Base-by-base conservation (phyloP, 805 yeast species). In the Nakazawaea anatomiae region DNA sequence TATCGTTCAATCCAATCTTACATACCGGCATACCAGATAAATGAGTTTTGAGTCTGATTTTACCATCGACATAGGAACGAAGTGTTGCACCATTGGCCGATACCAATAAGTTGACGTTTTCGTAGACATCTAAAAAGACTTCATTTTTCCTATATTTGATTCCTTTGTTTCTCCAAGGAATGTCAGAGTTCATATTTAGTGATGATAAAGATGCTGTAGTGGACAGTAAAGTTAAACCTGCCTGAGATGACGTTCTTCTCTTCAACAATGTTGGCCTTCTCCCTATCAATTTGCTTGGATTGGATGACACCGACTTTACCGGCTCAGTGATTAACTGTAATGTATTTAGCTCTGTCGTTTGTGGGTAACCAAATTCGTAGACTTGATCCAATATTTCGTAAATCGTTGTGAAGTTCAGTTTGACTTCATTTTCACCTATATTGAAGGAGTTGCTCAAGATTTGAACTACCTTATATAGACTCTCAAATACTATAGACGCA, bases 11-110 rank as follows among this genome's bases (percentile, higher is more conserved):
- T 0, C 92, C 96, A 63, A 91, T 83, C 45, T 82, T 79, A 64
- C 97, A 91, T 28, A 76, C 76, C 0, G 97, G 97, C 77, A 82
- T 80, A 4, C 97, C 97, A 0, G 87, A 76, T 10, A 91, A 67
- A 42, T 82, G 88, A 0, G 92, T 72, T 46, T 83, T 82, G 76
- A 89, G 76, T 47, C 76, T 73, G 44, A 91, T 81, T 9, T 77
- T 70, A 5, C 97, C 97, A 55, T 85, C 88, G 28, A 90, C 87
- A 59, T 80, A 84, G 0, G 90, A 76, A 52, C 86, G 75, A 32
- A 88, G 67, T 1, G 86, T 73, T 18, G 80, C 76, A 1, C 89
- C 87, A 50, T 79, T 76, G 6, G 83, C 73, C 6, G 84, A 79
- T 63, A 89, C 78, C 50, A 90, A 71, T 38, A 88, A 76, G 58